phyloP scores from a whole-genome alignment of 441 rosid genomes.

The Populus hybrid region DNA sequence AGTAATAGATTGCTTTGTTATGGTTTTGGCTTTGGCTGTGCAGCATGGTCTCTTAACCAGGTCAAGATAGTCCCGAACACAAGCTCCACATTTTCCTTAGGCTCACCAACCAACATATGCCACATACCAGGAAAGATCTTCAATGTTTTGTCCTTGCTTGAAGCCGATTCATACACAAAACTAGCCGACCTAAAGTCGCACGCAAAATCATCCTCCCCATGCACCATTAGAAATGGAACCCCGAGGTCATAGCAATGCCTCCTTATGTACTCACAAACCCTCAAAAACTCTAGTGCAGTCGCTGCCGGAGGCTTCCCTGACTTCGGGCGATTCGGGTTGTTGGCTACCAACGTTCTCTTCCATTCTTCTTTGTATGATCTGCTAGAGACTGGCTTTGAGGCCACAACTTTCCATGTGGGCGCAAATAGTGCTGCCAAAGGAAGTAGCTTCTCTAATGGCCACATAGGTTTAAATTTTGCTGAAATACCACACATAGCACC shows the following conservation, averaged over 20 bases:
- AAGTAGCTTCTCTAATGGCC: conserved; percentile 34
- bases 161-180: conserved; percentile 24
- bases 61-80: conserved; percentile 17
- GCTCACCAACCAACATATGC: conserved; percentile 26
- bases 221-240: conserved; percentile 25
- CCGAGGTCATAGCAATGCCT: conserved; percentile 22
- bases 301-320: conserved; percentile 28
- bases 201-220: conserved; percentile 23
- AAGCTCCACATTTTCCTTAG: conserved; percentile 23
- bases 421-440: conserved; percentile 27
- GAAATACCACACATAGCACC: conserved; percentile 39
- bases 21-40: neutral
- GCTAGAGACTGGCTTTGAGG: conserved; percentile 18
- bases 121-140: conserved; percentile 29
- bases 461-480: conserved; percentile 27
- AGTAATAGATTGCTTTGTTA: too few species aligned
- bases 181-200: conserved; percentile 24
- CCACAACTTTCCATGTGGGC: conserved; percentile 24
- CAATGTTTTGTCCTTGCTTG: conserved; percentile 26
- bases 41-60: conserved; percentile 17
- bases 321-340: conserved; percentile 16
- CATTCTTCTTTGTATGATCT: conserved; percentile 31
- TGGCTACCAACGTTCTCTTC: conserved; percentile 27
- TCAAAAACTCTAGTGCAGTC: conserved; percentile 29
- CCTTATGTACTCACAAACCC: conserved; percentile 26